Conservation (phyloP, 345 rosid genomes). For the Clausena lansium region DNA sequence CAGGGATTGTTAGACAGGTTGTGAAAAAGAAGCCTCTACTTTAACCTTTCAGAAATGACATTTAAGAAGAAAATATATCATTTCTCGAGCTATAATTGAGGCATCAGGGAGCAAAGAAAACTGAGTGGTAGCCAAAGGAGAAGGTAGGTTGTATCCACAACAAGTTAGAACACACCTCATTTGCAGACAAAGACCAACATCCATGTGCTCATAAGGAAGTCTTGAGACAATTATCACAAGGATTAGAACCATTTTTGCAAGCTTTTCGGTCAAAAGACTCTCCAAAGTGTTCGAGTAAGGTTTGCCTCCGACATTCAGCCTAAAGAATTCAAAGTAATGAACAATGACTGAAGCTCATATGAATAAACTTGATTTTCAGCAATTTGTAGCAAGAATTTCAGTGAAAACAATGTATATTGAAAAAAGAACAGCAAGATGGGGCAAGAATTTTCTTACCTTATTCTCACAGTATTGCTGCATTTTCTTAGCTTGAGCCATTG, state of each 20-base stretch:
- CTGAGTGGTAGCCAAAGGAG: neutral
- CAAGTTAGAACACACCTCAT: slow-evolving; percentile 11
- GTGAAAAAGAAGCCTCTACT: neutral
- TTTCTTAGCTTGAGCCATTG: slow-evolving; percentile 88
- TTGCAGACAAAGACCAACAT: neutral
- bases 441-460: slow-evolving; percentile 41
- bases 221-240: slow-evolving; percentile 79
- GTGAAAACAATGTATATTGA: too few species aligned
- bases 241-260: slow-evolving; percentile 64
- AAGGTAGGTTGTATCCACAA: neutral
- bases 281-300: slow-evolving; percentile 79
- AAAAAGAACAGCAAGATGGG: neutral
- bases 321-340: slow-evolving; percentile 25
- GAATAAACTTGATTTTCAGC: neutral
- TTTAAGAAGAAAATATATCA: neutral
- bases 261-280: slow-evolving; percentile 55
- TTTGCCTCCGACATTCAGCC: slow-evolving; percentile 76
- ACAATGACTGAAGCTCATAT: slow-evolving; percentile 2
- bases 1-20: neutral
- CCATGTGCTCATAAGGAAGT: slow-evolving; percentile 27
- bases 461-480: slow-evolving; percentile 89
- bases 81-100: neutral
- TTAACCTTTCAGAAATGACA: neutral
- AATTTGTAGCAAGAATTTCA: neutral
- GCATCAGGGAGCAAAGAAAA: neutral